These are phyloP conservation scores for Buxus sempervirens DNA, from an alignment of 164 flowering plant genomes.

Conservation along the genomic window DNA sequence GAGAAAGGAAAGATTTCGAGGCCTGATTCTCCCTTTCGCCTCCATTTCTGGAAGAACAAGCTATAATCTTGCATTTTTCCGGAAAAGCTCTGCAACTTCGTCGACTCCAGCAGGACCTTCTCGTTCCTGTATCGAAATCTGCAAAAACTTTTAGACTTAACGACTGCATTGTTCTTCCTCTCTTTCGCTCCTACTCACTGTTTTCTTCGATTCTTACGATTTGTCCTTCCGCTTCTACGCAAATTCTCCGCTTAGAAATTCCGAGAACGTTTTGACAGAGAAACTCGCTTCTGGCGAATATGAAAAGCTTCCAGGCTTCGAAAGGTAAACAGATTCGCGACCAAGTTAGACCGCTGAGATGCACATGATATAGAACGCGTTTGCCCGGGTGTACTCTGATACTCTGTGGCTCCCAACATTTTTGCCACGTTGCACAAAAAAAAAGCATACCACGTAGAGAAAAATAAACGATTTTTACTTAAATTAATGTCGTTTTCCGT, in stretches of 20 bases:
- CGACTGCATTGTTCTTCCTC: conserved; percentile 40
- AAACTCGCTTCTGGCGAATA: not conserved
- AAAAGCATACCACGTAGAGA: too few species aligned
- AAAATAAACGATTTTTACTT: too few species aligned
- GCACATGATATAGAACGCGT: too few species aligned
- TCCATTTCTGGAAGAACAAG: conserved; percentile 40
- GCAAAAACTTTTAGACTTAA: conserved; percentile 32
- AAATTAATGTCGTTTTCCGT: too few species aligned
- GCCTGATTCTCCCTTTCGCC: conserved; percentile 28
- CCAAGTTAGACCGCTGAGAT: too few species aligned
- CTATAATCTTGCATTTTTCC: conserved; percentile 36
- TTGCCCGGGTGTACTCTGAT: too few species aligned
- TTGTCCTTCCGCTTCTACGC: not conserved
- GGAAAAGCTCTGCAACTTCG: conserved; percentile 4
- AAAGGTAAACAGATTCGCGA: too few species aligned
- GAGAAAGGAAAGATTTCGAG: conserved; percentile 43
- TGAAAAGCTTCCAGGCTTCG: not conserved
- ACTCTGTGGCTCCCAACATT: too few species aligned
- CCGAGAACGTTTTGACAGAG: not conserved
- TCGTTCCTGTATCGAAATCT: conserved; percentile 28
- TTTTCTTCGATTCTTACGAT: not conserved
- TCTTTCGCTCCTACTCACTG: not conserved
- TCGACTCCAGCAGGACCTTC: conserved; percentile 10
- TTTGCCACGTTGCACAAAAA: too few species aligned
- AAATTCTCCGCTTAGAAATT: conserved; percentile 2